Conservation (phyloP, 768 basidiomycete species). For the Porphyrellus cyaneotinctus region DNA sequence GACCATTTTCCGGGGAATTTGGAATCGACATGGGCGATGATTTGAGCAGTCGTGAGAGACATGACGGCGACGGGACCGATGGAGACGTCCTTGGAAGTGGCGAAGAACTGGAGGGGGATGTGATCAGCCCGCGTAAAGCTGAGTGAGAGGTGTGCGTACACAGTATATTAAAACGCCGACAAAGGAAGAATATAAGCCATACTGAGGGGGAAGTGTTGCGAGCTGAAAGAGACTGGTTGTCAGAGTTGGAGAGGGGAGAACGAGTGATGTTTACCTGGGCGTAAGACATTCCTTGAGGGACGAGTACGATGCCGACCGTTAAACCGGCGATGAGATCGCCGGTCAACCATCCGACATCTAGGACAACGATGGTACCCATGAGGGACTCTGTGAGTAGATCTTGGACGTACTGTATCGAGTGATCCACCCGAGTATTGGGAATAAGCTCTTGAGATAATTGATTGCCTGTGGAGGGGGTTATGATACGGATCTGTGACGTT, state of each 20-base stretch:
- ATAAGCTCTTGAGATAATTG: slow-evolving; percentile 66
- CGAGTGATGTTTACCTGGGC: slow-evolving; percentile 47
- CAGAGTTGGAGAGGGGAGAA: background rate
- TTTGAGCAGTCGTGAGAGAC: slow-evolving; percentile 82
- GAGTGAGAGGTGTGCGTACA: slow-evolving; percentile 39
- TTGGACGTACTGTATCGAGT: slow-evolving; percentile 66
- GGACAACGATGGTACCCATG: too few species aligned
- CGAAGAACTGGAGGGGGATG: slow-evolving; percentile 64
- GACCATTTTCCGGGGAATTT: slow-evolving; percentile 55
- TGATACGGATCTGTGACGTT: too few species aligned
- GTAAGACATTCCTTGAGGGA: slow-evolving; percentile 93
- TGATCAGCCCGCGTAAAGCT: background rate
- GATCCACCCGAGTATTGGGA: slow-evolving; percentile 86
- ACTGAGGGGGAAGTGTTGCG: slow-evolving; percentile 80
- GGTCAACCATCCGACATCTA: slow-evolving; percentile 74
- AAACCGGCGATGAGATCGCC: slow-evolving; percentile 89
- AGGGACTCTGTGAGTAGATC: background rate
- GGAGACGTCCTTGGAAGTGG: slow-evolving; percentile 97
- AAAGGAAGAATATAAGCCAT: slow-evolving; percentile 92
- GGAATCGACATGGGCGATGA: slow-evolving; percentile 63
- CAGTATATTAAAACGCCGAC: slow-evolving; percentile 84
- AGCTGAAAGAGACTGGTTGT: slow-evolving; percentile 42
- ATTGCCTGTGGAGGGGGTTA: slow-evolving; percentile 38
- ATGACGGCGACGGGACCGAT: slow-evolving; percentile 99
- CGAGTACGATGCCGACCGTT: slow-evolving; percentile 92